Evolutionary conservation across 768 basidiomycete genomes (phyloP), one percentile per base, ranked within the genome.

Genomic region (Kwoniella sp.): DNA sequence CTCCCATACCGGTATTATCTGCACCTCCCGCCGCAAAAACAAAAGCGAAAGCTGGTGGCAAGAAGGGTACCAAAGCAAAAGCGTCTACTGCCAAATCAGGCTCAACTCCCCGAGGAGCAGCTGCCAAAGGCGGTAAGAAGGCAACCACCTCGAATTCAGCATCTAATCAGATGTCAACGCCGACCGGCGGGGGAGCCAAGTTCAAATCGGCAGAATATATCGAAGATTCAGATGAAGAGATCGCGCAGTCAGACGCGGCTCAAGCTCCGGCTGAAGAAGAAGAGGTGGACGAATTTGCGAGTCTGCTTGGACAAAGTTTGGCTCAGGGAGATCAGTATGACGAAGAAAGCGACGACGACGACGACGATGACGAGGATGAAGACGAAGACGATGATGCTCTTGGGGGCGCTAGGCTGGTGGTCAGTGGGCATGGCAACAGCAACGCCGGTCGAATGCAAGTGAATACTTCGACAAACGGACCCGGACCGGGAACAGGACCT

Each of bases 181-280:
- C 37, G 27, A 30, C 17, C 24, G 24, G 26, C 0, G 47, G 60
- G 22, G 33, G 58, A n/a, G 63, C 68, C 26, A 76, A 76, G 48
- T 56, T 58, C 59, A 76, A 76, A 33, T 72, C 71, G 17, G 64
- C 66, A 1, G 74, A 71, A 33, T 68, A 69, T 27, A 76, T 76
- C 25, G 72, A 73, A 27, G 74, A 76, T 53, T 76, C 74, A 22
- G 74, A 76, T 46, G 74, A 71, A 44, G 74, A 76, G 50, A 56
- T 52, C 10, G 61, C 40, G 1, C 49, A 36, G 40, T 57, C 25
- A 0, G 68, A 67, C 22, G 54, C 55, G 8, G 64, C 58, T 29
- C 54, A 37, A 17, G 58, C 44, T 2, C 60, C 47, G 21, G 63
- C 21, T 17, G 71, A 54, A 52, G 67, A 66, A 13, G 63, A 68